phyloP scores from a whole-genome alignment of 2,329 filamentous ascomycete species.

The Xylariomycetidae sp. region DNA sequence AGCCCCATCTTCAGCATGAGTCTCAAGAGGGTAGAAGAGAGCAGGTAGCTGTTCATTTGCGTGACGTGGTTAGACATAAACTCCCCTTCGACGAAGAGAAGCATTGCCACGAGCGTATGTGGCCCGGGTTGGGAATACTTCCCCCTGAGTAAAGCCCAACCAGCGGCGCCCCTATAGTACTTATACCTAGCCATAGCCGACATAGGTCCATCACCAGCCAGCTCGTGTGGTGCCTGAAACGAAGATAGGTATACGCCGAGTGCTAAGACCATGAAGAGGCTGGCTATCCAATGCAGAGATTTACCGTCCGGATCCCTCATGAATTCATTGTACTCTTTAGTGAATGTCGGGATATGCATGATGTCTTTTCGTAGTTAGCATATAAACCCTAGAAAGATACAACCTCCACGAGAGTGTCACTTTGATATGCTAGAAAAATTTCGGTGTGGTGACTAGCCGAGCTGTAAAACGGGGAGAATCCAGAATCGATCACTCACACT shows the following conservation, averaged over 20 bases:
- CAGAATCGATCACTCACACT: slow-evolving; percentile 33
- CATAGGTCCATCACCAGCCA: slow-evolving; percentile 34
- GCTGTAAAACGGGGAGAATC: neutral
- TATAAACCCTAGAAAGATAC: slow-evolving; percentile 2
- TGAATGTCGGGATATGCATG: slow-evolving; percentile 49
- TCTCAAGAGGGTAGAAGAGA: slow-evolving; percentile 46
- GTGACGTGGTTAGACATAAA: slow-evolving; percentile 47
- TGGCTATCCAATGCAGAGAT: slow-evolving; percentile 44
- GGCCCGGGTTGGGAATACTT: slow-evolving; percentile 46
- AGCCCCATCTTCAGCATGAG: slow-evolving; percentile 56
- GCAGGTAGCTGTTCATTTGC: slow-evolving; percentile 50
- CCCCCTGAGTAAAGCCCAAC: slow-evolving; percentile 46
- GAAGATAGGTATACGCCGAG: slow-evolving; percentile 41
- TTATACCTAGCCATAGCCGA: slow-evolving; percentile 41
- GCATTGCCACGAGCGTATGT: slow-evolving; percentile 44
- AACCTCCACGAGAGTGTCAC: no score
- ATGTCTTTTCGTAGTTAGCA: slow-evolving; percentile 34
- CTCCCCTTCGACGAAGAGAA: slow-evolving; percentile 49
- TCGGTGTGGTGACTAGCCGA: no score
- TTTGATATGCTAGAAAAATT: no score
- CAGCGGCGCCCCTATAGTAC: slow-evolving; percentile 43
- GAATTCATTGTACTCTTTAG: slow-evolving; percentile 46
- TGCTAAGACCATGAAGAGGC: slow-evolving; percentile 44
- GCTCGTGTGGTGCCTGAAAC: slow-evolving; percentile 39
- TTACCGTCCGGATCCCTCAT: slow-evolving; percentile 37